These are phyloP conservation scores for Rhodotorula sp. DNA, from an alignment of 1,284 basidiomycete genomes.

Conservation along the genomic window DNA sequence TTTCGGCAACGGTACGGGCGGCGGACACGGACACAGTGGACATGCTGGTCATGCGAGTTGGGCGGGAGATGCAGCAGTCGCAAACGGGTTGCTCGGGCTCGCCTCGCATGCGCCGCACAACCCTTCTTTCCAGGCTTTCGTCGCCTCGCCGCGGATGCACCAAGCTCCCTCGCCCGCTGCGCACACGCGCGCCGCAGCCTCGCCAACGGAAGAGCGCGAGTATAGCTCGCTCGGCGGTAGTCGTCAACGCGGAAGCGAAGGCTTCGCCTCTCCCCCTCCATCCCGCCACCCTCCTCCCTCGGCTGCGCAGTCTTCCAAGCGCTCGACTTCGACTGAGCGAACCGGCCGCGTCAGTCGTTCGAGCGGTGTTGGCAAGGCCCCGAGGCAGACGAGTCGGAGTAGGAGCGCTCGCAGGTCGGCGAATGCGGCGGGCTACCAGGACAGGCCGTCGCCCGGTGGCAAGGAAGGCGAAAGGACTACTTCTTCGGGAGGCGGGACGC, in stretches of 20 bases:
- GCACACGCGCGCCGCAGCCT: neutral
- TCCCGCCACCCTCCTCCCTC: neutral
- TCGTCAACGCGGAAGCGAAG: too few relatives aligned
- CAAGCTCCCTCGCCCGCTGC: neutral
- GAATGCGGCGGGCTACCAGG: slow-evolving; percentile 25
- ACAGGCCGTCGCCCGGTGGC: neutral
- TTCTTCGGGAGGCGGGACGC: too few relatives aligned
- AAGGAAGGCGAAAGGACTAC: neutral
- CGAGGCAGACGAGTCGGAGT: slow-evolving; percentile 25
- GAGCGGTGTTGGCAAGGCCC: slow-evolving; percentile 33
- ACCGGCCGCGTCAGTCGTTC: neutral
- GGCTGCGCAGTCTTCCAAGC: neutral
- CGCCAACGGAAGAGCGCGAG: neutral
- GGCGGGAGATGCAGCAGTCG: too few relatives aligned
- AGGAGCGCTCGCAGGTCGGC: slow-evolving; percentile 28
- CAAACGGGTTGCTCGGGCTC: too few relatives aligned
- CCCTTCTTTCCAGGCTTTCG: neutral
- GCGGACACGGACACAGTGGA: too few relatives aligned
- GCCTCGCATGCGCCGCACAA: neutral
- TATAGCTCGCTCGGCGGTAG: too few relatives aligned
- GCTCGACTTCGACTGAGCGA: slow-evolving; percentile 5
- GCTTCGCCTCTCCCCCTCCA: neutral
- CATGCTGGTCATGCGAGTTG: too few relatives aligned
- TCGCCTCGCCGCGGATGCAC: neutral
- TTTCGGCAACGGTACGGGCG: neutral